Evolutionary conservation across 2,329 filamentous ascomycete species (phyloP), one percentile per base, ranked within the genome.

Genomic region (Stagonosporopsis cucurbitacearum): DNA sequence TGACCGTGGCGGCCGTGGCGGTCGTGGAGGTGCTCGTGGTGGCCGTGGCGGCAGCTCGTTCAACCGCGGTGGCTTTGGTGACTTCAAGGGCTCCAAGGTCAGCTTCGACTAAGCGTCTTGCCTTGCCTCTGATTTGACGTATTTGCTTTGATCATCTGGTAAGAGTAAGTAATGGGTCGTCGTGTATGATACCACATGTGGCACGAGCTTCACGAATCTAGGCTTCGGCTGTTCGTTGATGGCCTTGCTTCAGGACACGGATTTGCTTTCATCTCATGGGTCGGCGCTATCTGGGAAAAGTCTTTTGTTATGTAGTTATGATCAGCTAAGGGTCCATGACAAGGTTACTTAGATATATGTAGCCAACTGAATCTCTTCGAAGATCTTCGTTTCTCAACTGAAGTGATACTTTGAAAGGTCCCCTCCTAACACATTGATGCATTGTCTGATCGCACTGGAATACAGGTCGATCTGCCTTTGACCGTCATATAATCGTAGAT

Each of bases 31-130:
- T 35, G 78, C 76, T 60, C 76, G 80, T 58, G 79, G 84, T 52
- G 81, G 84, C 59, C 65, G 72, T 51, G 67, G 79, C 62, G 77
- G 80, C 50, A 63, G 61, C 51, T 71, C 72, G 23, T 78, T 76
- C 70, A 81, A 81, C 77, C 77, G 79, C 65, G 80, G 79, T 57
- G 84, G 85, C 69, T 84, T 87, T 68, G 82, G 85, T 57, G 84
- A 88, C 73, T 91, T 89, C 82, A 81, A 86, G 78, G 92, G 91
- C 78, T 89, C 86, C 81, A 95, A 93, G 87, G 87, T 86, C 74
- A 90, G 86, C 63, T 91, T 91, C 44, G 66, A 69, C 75, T 75
- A 75, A 62, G 53, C 50, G 46, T 47, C 42, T 58, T 33, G 19
- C 26, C 25, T 20, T 54, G 53, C 35, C 51, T 52, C 48, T 28